Conservation (phyloP, 2,329 filamentous ascomycete species). For the Fusarium sp. region DNA sequence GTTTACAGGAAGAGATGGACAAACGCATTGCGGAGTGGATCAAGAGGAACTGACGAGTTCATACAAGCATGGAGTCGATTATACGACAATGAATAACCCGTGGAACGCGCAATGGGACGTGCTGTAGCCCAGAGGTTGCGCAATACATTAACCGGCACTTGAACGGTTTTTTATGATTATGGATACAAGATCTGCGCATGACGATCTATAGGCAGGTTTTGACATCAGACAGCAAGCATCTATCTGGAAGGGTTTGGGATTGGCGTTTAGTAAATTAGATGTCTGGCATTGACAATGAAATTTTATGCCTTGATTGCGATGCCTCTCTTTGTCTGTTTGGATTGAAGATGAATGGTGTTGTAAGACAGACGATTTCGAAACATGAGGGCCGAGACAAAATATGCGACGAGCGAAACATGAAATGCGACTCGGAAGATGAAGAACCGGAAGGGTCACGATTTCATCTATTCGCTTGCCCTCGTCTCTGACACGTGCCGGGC, state of each 20-base stretch:
- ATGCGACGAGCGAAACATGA: constrained; percentile 25
- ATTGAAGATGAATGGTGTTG: neutral
- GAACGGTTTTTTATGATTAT: constrained; percentile 18
- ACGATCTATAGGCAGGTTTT: constrained; percentile 10
- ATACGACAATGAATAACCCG: constrained; percentile 61
- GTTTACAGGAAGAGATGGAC: constrained; percentile 78
- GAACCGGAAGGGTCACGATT: constrained; percentile 26
- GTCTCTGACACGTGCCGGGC: constrained; percentile 13
- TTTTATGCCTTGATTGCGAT: constrained; percentile 14
- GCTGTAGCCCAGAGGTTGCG: constrained; percentile 34
- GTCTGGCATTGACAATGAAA: constrained; percentile 23
- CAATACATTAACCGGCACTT: constrained; percentile 8
- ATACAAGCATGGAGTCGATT: constrained; percentile 73
- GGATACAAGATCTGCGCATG: constrained; percentile 21
- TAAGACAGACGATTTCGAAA: constrained; percentile 14
- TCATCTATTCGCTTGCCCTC: constrained; percentile 5
- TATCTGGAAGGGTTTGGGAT: constrained; percentile 10
- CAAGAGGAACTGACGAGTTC: constrained; percentile 74
- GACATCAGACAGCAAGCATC: constrained; percentile 11
- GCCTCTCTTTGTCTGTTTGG: constrained; percentile 3
- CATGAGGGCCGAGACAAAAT: constrained; percentile 2
- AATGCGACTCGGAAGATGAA: constrained; percentile 33
- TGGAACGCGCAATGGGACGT: constrained; percentile 60
- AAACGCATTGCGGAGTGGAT: constrained; percentile 81
- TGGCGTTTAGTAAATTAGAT: constrained; percentile 29